Percentiles rank a stretch among this genome's conserved stretches.
phyloP scores from a whole-genome alignment of 2,329 filamentous ascomycete genomes.

The Westerdykella ornata region DNA sequence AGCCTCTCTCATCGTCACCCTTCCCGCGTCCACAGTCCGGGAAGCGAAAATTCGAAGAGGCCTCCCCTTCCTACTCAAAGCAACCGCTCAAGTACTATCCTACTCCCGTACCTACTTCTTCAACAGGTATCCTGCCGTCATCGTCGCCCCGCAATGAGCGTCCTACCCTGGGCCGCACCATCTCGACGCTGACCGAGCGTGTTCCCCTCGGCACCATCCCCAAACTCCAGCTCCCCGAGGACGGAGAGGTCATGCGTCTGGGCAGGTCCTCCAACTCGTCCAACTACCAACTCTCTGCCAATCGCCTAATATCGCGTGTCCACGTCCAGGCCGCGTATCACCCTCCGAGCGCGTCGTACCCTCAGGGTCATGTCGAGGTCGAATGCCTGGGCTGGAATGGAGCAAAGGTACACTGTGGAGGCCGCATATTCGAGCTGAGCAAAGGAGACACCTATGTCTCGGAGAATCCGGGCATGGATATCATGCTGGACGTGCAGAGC shows the following conservation, averaged over 20 bases:
- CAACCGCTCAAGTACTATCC: constrained; percentile 67
- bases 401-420: constrained; percentile 84
- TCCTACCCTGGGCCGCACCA: constrained; percentile 52
- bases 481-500: constrained; percentile 94
- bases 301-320: constrained; percentile 85
- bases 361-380: constrained; percentile 75
- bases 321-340: constrained; percentile 86
- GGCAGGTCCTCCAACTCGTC: constrained; percentile 91
- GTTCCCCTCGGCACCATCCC: constrained; percentile 77
- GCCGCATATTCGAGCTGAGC: constrained; percentile 72
- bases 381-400: constrained; percentile 95
- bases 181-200: constrained; percentile 62
- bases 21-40: constrained; percentile 55
- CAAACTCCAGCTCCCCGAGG: constrained; percentile 70
- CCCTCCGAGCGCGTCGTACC: constrained; percentile 58
- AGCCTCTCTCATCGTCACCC: constrained; percentile 72
- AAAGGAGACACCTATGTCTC: constrained; percentile 89
- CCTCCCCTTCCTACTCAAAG: constrained; percentile 41
- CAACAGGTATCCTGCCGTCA: constrained; percentile 82
- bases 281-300: constrained; percentile 88
- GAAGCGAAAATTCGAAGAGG: constrained; percentile 58
- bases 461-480: constrained; percentile 77
- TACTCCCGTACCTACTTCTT: constrained; percentile 88
- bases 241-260: constrained; percentile 77
- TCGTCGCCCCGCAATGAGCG: constrained; percentile 55